A percentile compares a stretch with the other conserved stretches of the same genome.
Evolutionary conservation across 768 basidiomycete species (phyloP).

Genomic region (Agaricus blazei): DNA sequence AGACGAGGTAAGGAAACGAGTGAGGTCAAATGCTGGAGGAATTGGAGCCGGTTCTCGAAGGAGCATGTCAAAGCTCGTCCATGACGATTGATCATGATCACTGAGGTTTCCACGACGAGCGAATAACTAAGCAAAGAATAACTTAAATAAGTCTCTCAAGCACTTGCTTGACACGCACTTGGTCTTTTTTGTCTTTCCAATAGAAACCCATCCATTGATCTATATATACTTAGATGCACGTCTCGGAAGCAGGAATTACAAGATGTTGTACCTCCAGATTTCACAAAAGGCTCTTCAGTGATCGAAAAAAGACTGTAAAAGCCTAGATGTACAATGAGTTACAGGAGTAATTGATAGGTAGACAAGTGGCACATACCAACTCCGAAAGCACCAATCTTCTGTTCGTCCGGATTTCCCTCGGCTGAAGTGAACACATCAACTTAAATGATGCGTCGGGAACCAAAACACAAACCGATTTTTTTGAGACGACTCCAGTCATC

Average conservation of each 20-base stretch:
- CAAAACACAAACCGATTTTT: constrained; percentile 64
- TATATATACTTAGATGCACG: constrained; percentile 18
- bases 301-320: constrained; percentile 82
- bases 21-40: constrained; percentile 80
- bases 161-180: constrained; percentile 37
- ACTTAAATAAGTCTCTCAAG: background rate
- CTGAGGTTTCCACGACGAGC: constrained; percentile 73
- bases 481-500: constrained; percentile 88
- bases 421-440: constrained; percentile 35
- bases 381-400: constrained; percentile 94
- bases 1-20: constrained; percentile 84
- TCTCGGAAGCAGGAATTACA: constrained; percentile 17
- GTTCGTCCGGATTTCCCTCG: constrained; percentile 90
- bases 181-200: constrained; percentile 92
- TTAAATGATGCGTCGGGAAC: background rate
- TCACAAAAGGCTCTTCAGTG: constrained; percentile 80
- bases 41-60: constrained; percentile 78
- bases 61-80: constrained; percentile 90
- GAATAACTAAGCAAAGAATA: constrained; percentile 48
- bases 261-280: constrained; percentile 56
- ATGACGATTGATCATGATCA: constrained; percentile 32
- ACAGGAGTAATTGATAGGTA: background rate
- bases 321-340: constrained; percentile 26
- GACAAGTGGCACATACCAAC: constrained; percentile 46
- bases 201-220: constrained; percentile 95